These are phyloP conservation scores for Microcera coccophila DNA, from an alignment of 2,329 filamentous ascomycete genomes.

Conservation along the genomic window DNA sequence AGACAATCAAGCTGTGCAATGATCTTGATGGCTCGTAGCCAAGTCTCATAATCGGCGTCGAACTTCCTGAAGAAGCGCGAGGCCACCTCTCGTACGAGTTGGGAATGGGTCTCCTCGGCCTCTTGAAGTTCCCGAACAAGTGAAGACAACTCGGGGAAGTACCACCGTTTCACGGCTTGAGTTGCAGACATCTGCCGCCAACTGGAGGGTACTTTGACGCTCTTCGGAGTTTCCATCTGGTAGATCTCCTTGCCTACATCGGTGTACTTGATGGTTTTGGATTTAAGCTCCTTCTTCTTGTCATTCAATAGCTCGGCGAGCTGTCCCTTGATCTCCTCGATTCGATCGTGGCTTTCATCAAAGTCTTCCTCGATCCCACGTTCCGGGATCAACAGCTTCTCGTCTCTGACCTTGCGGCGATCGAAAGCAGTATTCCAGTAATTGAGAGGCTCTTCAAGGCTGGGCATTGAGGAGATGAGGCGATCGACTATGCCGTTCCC, in stretches of 20 bases:
- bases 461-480: constrained; percentile 79
- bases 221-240: constrained; percentile 86
- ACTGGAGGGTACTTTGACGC: constrained; percentile 74
- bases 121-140: constrained; percentile 88
- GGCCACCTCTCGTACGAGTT: constrained; percentile 84
- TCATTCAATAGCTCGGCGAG: constrained; percentile 68
- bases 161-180: constrained; percentile 85
- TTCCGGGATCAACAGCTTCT: constrained; percentile 80
- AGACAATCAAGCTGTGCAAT: constrained; percentile 92
- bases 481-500: constrained; percentile 80
- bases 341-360: constrained; percentile 73
- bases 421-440: constrained; percentile 95
- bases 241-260: constrained; percentile 97
- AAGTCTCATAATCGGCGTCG: constrained; percentile 77
- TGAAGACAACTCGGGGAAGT: constrained; percentile 76
- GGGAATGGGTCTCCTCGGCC: constrained; percentile 86
- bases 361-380: constrained; percentile 88
- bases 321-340: constrained; percentile 70
- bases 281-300: constrained; percentile 70
- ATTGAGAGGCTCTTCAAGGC: constrained; percentile 67
- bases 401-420: constrained; percentile 69
- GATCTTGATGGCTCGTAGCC: constrained; percentile 86
- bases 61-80: constrained; percentile 82
- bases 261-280: constrained; percentile 67
- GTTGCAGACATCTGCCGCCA: constrained; percentile 99